phyloP scores from a whole-genome alignment of 1,284 basidiomycete species.

The Cryptococcus sp. region DNA sequence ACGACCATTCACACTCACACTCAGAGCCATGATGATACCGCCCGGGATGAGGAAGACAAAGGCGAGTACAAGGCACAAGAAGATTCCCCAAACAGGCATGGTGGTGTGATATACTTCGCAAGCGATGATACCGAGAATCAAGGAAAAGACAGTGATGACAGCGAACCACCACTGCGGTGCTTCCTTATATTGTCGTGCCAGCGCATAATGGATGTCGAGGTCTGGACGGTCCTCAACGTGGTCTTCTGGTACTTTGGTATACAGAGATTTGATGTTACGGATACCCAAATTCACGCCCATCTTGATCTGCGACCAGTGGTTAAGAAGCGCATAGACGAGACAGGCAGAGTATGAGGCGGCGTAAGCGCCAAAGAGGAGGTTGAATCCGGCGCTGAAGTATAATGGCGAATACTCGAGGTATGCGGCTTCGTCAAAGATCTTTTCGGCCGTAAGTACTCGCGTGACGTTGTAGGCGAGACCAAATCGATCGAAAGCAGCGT shows the following conservation, averaged over 20 bases:
- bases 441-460: slow-evolving; percentile 26
- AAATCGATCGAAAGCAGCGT: slow-evolving; percentile 19
- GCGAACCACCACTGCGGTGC: slow-evolving; percentile 76
- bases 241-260: slow-evolving; percentile 1
- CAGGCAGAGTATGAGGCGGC: slow-evolving; percentile 17
- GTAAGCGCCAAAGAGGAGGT: slow-evolving; percentile 8
- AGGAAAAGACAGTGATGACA: slow-evolving; percentile 61
- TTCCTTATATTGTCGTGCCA: slow-evolving; percentile 77
- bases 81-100: slow-evolving; percentile 65
- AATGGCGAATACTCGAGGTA: slow-evolving; percentile 29
- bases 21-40: slow-evolving; percentile 62
- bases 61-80: slow-evolving; percentile 52
- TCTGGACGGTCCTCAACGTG: slow-evolving; percentile 4
- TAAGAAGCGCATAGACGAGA: slow-evolving; percentile 11
- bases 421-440: slow-evolving; percentile 25
- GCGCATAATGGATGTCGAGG: slow-evolving; percentile 27
- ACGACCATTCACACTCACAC: slow-evolving; percentile 22
- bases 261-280: not conserved
- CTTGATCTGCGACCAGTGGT: slow-evolving; percentile 14
- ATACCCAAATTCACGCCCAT: slow-evolving; percentile 3
- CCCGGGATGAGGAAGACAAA: slow-evolving; percentile 59
- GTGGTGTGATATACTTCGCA: slow-evolving; percentile 60
- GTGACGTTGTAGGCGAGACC: slow-evolving; percentile 37
- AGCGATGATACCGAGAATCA: slow-evolving; percentile 55
- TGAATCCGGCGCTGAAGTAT: slow-evolving; percentile 18